Conservation (phyloP, 2,329 filamentous ascomycete species). For the Alternaria postmessia region DNA sequence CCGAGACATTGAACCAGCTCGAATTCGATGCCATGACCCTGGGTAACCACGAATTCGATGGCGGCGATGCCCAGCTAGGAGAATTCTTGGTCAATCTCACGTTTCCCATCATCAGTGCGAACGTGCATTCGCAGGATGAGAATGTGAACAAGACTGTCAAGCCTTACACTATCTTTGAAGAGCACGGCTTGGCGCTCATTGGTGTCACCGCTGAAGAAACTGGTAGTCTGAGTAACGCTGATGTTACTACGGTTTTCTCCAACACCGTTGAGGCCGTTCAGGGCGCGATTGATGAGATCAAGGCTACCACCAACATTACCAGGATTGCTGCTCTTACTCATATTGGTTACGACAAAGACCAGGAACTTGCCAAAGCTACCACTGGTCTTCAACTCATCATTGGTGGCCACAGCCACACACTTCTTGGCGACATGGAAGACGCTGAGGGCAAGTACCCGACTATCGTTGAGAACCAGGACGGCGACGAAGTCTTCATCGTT, state of each 20-base stretch:
- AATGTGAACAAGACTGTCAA: constrained; percentile 70
- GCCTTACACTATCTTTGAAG: constrained; percentile 69
- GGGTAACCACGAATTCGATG: constrained; percentile 64
- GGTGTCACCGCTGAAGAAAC: constrained; percentile 70
- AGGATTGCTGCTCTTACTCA: constrained; percentile 73
- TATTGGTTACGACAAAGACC: constrained; percentile 71
- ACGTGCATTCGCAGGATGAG: constrained; percentile 67
- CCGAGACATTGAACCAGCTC: constrained; percentile 70
- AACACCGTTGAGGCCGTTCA: constrained; percentile 67
- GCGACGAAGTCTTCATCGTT: constrained; percentile 73
- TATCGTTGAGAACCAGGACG: constrained; percentile 66
- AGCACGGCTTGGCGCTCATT: constrained; percentile 69
- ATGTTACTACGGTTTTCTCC: constrained; percentile 65
- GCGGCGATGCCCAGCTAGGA: constrained; percentile 68
- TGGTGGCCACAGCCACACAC: constrained; percentile 67
- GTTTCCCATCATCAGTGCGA: constrained; percentile 70
- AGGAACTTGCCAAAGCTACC: constrained; percentile 66
- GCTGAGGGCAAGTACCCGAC: constrained; percentile 70
- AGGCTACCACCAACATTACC: constrained; percentile 67
- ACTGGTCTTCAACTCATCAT: constrained; percentile 73
- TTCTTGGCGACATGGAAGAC: constrained; percentile 66
- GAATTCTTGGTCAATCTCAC: constrained; percentile 69
- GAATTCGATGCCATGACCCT: constrained; percentile 72
- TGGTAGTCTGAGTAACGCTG: constrained; percentile 66
- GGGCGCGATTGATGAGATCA: constrained; percentile 68